Evolutionary conservation across 805 yeast genomes (phyloP), one percentile per base, ranked within the genome.

Genomic region (Myxozyma geophila): DNA sequence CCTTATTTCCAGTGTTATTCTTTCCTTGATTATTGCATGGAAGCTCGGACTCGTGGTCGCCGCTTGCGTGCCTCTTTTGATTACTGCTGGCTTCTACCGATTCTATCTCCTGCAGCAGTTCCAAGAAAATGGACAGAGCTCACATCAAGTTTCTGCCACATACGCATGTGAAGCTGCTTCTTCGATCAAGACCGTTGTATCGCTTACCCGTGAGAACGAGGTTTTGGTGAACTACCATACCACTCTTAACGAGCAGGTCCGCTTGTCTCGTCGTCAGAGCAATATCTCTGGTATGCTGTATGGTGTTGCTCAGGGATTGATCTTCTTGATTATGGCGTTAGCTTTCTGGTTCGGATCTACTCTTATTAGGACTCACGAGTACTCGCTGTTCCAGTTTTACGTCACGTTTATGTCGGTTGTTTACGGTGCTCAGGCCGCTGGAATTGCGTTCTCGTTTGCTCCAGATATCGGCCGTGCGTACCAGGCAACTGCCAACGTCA

Each of bases 281-380:
- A 37, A 41, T 43, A 37, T 51, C 8, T 63, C 67, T 17, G 54
- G 59, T n/a, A 35, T 52, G 13, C 46, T 51, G 52, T 63, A 63
- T 28, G 67, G 64, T 19, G 48, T 61, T 48, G 57, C 67, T 12
- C 67, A 63, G 54, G 54, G 54, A 12, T n/a, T 61, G 43, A 23
- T 28, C 33, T 79, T 78, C 9, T 76, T 78, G 74, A 74, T 78
- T 28, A 70, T 75, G 66, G 81, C 78, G 1, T 74, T 79, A 3
- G 77, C 76, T 15, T 79, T 79, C 72, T 79, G 81, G 82, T 79
- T 77, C 67, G 81, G 81, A 6, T 67, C 79, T 3, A 72, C 76
- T 9, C 69, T 75, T 44, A 52, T 79, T 69, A 69, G 73, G 44
- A 73, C 72, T 33, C 72, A 67, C 17, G 72, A 70, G 48, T 73